Percentiles rank a stretch among this genome's conserved stretches.
phyloP scores from a whole-genome alignment of 805 yeast species.

The Candida suzukii region DNA sequence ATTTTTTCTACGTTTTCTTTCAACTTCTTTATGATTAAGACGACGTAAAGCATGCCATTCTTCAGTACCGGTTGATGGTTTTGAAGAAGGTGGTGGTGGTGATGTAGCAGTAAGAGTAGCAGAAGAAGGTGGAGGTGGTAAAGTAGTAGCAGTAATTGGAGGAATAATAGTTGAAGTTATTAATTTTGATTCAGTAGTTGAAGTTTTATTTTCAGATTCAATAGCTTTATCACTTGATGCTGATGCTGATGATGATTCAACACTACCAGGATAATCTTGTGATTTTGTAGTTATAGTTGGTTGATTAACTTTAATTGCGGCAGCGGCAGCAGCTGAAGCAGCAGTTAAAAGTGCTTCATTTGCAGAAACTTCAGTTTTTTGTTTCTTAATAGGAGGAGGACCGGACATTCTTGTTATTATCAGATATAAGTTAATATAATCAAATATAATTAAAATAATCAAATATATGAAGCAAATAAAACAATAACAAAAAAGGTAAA shows the following conservation, averaged over 20 bases:
- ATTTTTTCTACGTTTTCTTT: slow-evolving; percentile 83
- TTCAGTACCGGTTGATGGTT: slow-evolving; percentile 64
- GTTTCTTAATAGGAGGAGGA: too few relatives aligned
- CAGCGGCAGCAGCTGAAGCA: neutral
- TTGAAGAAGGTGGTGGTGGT: neutral
- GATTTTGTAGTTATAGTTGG: neutral
- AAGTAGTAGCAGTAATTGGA: neutral
- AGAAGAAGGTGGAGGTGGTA: neutral
- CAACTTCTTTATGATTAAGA: slow-evolving; percentile 93
- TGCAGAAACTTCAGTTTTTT: too few relatives aligned
- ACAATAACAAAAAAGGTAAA: too few relatives aligned
- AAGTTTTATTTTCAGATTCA: too few relatives aligned
- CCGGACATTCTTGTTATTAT: too few relatives aligned
- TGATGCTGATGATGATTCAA: neutral
- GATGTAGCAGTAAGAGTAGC: neutral
- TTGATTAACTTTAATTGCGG: neutral
- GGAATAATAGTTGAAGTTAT: too few relatives aligned
- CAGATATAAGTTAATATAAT: too few relatives aligned
- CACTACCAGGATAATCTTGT: neutral
- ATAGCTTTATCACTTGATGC: neutral
- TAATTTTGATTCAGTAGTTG: too few relatives aligned
- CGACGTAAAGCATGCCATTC: slow-evolving; percentile 82
- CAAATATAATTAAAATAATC: too few relatives aligned
- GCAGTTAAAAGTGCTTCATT: too few relatives aligned
- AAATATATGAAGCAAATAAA: too few relatives aligned